phyloP scores from a whole-genome alignment of 352 stramenopile genomes.

The Pythium coloratum region DNA sequence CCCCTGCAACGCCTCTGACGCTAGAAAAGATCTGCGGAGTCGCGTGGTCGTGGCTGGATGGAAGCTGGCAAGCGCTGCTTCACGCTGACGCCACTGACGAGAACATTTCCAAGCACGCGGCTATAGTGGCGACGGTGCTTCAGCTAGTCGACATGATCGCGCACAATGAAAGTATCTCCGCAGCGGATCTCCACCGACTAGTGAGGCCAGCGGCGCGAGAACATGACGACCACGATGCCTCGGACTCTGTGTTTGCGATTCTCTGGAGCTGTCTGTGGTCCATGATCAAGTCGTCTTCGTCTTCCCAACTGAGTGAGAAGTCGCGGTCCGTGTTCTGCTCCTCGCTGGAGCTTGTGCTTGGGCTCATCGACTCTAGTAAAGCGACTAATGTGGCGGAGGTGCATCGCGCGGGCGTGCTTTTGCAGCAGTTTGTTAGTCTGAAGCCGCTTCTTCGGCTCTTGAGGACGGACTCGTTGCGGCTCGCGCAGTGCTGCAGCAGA shows the following conservation, averaged over 20 bases:
- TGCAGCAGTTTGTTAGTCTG: conserved; percentile 6
- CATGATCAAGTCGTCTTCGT: neutral
- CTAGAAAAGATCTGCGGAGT: conserved; percentile 8
- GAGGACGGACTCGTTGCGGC: neutral
- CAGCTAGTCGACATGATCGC: neutral
- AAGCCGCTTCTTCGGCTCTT: neutral
- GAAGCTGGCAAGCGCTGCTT: conserved; percentile 7
- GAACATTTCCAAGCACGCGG: neutral
- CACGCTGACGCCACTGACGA: neutral
- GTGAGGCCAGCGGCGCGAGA: neutral
- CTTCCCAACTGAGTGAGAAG: neutral
- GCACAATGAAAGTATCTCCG: neutral
- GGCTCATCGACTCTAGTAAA: neutral
- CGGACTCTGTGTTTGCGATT: neutral
- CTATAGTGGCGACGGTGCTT: neutral
- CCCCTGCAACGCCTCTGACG: neutral
- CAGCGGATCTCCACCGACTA: neutral
- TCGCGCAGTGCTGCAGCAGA: conserved; percentile 6
- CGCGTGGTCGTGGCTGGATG: conserved; percentile 20
- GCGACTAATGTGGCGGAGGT: neutral
- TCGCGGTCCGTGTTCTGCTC: neutral
- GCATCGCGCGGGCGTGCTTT: neutral
- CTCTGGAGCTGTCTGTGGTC: neutral
- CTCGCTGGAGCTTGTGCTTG: neutral
- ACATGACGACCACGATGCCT: neutral